phyloP scores from a whole-genome alignment of 345 rosid genomes.

The Lenwebbia sp. region DNA sequence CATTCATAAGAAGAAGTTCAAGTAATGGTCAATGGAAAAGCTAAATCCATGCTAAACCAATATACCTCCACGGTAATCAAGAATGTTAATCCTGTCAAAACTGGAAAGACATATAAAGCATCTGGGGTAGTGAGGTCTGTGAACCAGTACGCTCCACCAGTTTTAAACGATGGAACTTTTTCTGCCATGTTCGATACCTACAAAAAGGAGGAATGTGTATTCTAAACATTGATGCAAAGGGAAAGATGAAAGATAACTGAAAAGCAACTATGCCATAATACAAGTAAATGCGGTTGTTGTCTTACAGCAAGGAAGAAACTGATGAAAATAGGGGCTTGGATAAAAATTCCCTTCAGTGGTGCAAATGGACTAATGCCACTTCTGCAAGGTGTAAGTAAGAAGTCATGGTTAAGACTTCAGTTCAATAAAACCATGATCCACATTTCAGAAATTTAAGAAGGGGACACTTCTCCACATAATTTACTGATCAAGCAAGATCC shows the following conservation, averaged over 20 bases:
- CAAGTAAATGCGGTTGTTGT: background rate
- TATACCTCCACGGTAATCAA: conserved; percentile 81
- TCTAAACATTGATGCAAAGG: background rate
- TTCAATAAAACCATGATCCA: background rate
- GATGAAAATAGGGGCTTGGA: conserved; percentile 73
- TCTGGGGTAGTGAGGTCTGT: conserved; percentile 66
- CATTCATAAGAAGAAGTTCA: background rate
- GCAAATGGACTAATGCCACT: conserved; percentile 73
- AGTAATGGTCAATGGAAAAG: background rate
- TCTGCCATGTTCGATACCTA: conserved; percentile 83
- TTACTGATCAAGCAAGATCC: background rate
- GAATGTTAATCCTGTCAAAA: conserved; percentile 53
- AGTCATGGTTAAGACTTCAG: background rate
- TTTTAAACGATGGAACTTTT: conserved; percentile 77
- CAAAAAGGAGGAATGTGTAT: background rate
- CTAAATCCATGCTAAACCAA: background rate
- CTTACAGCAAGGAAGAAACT: conserved; percentile 87
- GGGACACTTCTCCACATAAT: background rate
- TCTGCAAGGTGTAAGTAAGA: conserved; percentile 22
- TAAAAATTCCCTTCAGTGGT: conserved; percentile 70
- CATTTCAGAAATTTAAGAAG: background rate
- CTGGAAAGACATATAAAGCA: conserved; percentile 58
- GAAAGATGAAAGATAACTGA: background rate
- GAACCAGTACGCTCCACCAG: conserved; percentile 82
- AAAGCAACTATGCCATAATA: background rate